Evolutionary conservation across 2,329 filamentous ascomycete species (phyloP).

Genomic region (Beauveria medogensis): DNA sequence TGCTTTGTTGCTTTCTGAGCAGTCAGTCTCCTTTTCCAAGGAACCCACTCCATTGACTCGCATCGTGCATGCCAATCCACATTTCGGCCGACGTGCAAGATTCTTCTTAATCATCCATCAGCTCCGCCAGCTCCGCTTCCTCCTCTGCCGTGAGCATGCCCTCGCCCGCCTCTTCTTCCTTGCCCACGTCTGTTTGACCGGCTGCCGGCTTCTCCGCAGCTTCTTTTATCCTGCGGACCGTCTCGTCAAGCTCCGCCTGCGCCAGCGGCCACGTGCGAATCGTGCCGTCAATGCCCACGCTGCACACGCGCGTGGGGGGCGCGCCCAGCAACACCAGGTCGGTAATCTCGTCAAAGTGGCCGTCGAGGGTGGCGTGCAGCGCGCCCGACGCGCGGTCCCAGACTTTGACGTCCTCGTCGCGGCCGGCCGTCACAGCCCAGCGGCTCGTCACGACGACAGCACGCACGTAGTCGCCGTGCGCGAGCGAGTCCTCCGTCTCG

Average conservation of each 20-base stretch:
- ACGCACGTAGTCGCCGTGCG: constrained; percentile 84
- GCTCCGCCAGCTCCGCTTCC: constrained; percentile 81
- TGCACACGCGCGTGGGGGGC: constrained; percentile 51
- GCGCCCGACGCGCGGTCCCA: constrained; percentile 73
- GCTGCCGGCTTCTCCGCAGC: constrained; percentile 44
- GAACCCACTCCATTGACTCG: background rate
- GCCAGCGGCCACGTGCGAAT: constrained; percentile 75
- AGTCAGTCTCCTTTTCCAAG: background rate
- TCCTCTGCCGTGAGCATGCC: constrained; percentile 73
- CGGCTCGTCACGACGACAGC: constrained; percentile 67
- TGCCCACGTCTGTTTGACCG: constrained; percentile 39
- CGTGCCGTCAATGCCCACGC: constrained; percentile 84
- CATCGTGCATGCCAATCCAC: background rate
- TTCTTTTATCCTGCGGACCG: constrained; percentile 37
- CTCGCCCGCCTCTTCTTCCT: constrained; percentile 29
- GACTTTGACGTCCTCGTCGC: constrained; percentile 85
- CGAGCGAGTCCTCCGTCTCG: constrained; percentile 61
- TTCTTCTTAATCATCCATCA: constrained; percentile 64
- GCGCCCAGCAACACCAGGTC: constrained; percentile 57
- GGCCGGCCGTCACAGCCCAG: constrained; percentile 79
- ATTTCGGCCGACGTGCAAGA: background rate
- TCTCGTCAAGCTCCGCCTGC: constrained; percentile 46
- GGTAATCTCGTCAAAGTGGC: constrained; percentile 91
- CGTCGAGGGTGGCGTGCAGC: constrained; percentile 64
- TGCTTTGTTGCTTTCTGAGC: background rate